phyloP scores from a whole-genome alignment of 1,284 basidiomycete species.

The Psilocybe mexicana region DNA sequence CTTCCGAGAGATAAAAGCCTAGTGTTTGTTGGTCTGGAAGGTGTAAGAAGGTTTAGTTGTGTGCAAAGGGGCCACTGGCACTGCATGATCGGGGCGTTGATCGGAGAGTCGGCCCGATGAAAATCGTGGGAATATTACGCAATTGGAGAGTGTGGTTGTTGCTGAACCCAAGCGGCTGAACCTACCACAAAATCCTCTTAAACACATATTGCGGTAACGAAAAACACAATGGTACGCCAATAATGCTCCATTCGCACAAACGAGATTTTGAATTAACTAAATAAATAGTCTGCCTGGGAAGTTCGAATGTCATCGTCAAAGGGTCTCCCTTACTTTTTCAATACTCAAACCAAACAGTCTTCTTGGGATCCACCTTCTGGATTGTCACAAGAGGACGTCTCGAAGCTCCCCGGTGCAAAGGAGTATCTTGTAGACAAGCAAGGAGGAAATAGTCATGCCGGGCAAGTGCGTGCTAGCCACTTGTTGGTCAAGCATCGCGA shows the following conservation, averaged over 20 bases:
- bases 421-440: conserved; percentile 38
- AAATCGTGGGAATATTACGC: no score
- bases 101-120: no score
- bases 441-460: conserved; percentile 31
- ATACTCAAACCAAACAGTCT: conserved; percentile 70
- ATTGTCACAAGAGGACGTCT: conserved; percentile 64
- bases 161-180: no score
- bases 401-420: conserved; percentile 69
- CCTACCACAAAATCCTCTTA: no score
- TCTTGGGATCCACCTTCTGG: conserved; percentile 82
- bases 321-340: conserved; percentile 88
- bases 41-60: no score
- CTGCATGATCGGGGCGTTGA: no score
- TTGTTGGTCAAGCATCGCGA: conserved; percentile 91
- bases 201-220: not conserved
- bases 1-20: no score
- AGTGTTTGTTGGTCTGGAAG: no score
- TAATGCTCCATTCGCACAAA: not conserved
- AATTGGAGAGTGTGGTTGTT: no score
- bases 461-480: conserved; percentile 90
- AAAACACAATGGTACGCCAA: conserved; percentile 12
- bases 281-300: conserved; percentile 59
- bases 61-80: no score
- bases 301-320: conserved; percentile 83
- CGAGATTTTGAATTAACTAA: not conserved